Conservation (phyloP, 345 rosid genomes). For the Eucalyptus regnans region DNA sequence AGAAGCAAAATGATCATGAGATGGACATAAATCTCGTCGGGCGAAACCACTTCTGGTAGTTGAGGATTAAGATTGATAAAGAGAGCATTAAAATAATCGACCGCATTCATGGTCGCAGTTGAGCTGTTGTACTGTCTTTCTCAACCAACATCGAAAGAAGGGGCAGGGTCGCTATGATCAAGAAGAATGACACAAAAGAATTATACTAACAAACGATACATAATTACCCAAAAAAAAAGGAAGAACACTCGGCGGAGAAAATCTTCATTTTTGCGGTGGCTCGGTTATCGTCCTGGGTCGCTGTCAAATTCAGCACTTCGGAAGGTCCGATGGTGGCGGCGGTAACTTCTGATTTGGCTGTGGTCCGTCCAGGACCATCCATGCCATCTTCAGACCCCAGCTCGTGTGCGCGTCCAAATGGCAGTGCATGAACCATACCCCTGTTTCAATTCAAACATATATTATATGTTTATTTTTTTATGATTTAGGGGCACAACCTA, state of each 20-base stretch:
- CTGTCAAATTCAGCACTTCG: slow-evolving; percentile 31
- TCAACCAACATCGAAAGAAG: background rate
- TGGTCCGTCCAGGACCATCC: slow-evolving; percentile 55
- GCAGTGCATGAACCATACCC: slow-evolving; percentile 72
- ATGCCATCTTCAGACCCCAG: slow-evolving; percentile 74
- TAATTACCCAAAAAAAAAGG: background rate
- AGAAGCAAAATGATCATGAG: background rate
- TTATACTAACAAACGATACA: background rate
- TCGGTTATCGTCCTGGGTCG: background rate
- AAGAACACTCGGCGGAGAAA: background rate
- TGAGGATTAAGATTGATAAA: background rate
- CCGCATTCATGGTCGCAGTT: background rate
- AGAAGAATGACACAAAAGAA: background rate
- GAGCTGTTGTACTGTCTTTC: background rate
- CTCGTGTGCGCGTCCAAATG: slow-evolving; percentile 58
- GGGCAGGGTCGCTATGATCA: background rate
- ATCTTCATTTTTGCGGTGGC: background rate
- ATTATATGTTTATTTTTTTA: background rate
- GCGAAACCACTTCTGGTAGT: background rate
- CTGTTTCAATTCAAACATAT: background rate
- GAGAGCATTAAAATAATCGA: background rate
- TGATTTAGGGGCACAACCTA: background rate
- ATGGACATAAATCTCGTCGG: background rate
- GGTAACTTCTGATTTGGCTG: slow-evolving; percentile 55
- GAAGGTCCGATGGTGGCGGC: slow-evolving; percentile 67